Base-by-base conservation (phyloP, 495 filamentous ascomycete genomes). In the Podospora fimiseda region DNA sequence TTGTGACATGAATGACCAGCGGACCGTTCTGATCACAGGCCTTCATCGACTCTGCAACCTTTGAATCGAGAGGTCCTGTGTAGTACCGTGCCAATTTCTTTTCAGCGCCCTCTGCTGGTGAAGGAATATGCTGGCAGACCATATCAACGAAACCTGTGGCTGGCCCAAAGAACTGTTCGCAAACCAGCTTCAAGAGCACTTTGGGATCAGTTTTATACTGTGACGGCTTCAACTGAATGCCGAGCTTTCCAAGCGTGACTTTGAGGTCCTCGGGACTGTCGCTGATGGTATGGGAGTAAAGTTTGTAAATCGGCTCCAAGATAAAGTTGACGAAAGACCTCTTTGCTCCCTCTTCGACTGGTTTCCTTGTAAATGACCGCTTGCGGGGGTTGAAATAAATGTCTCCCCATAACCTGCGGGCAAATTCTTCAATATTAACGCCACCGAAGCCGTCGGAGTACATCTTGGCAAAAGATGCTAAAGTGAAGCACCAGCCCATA, bases 401-500 rank as follows among this genome's bases (percentile, higher is more conserved):
- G 65, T 98, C 92, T 6, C 94, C 93, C 93, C 93, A 98, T 49
- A 98, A 77, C 22, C 93, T 74, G 45, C 76, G 70, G 27, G 85
- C 80, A 65, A 97, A 94, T 50, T 95, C 89, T 7, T 78, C 74
- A 1, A 81, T 72, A 64, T 95, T 87, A 56, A 96, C 76, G 38
- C 83, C 83, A 30, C 86, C 82, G 66, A 90, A 95, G 46, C 79
- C 89, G 51, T 94, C 88, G 9, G 90, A 85, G 67, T 98, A 98
- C 89, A 95, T 95, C 65, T 87, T 90, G 2, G 93, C 84, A 68
- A 97, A 98, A 21, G 90, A 95, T 51, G 83, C 82, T 36, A 98
- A 69, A 0, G 94, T 96, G 66, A 98, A 95, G 65, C 88, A 93
- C 93, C 93, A 98, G 19, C 86, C 86, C 89, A 96, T 95, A 33